Evolutionary conservation across 2,329 filamentous ascomycete species (phyloP), one percentile per base, ranked within the genome.

Genomic region (Colletotrichum coccodes): DNA sequence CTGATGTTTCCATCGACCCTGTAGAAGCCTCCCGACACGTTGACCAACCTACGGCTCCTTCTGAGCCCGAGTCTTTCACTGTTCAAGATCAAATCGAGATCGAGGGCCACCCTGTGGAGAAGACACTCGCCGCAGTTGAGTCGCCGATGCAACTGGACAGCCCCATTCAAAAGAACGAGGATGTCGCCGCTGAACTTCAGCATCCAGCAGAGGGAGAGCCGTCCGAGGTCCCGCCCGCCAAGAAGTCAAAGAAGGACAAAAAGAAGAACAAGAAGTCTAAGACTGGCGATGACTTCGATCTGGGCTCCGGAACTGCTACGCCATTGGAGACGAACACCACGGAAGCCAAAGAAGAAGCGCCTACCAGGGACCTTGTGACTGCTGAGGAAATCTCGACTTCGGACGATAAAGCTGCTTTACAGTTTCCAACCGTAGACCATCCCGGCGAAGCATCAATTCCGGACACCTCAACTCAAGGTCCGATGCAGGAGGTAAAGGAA

Each of bases 191-290:
- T 16, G 59, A 67, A 16, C 28, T 26, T 30, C 36, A 40, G 16
- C 40, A 30, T 7, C 44, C 30, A 11, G 26, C 12, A 11, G 52
- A 40, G 5, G 54, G 38, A 23, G 68, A 64, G 14, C 49, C 56
- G 64, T 32, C 56, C 4, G 47, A 57, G 18, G n/a, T 16, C 14
- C 14, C 38, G 21, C n/a, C 49, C 7, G 30, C 42, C 21, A 68
- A 68, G 44, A 69, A 59, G 47, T 70, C 71, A 7, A 74, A 73
- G 60, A 73, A 71, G 30, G 67, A 73, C 60, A 75, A 68, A 49
- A 73, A 73, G 54, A 68, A 68, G 47, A 62, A 44, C 42, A 64
- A 70, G 30, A 46, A 42, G 36, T 44, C 58, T 21, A 61, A 53
- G 46, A 57, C n/a, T n/a, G 23, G 28, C 9, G 42, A 47, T 30